Evolutionary conservation across 1,139 yeast species (phyloP).

Genomic region (Yamadazyma diddensiae): DNA sequence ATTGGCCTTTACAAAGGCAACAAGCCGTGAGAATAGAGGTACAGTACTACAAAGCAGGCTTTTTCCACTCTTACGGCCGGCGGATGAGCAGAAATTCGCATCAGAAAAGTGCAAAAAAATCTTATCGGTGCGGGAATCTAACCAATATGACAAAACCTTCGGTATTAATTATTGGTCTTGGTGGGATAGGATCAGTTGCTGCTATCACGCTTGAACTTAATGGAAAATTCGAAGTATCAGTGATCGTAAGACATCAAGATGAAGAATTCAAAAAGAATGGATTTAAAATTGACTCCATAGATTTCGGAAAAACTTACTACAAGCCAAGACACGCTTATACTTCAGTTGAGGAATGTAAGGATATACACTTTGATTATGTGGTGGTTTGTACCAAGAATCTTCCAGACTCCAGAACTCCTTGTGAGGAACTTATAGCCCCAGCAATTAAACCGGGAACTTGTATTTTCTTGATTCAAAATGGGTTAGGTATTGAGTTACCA

Average conservation of each 20-base stretch:
- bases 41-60: too few species aligned
- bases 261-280: slow-evolving; percentile 51
- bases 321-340: slow-evolving; percentile 48
- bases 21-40: too few species aligned
- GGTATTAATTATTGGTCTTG: slow-evolving; percentile 42
- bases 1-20: too few species aligned
- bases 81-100: too few species aligned
- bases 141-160: too few species aligned
- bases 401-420: slow-evolving; percentile 57
- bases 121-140: too few species aligned
- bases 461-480: slow-evolving; percentile 69
- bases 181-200: slow-evolving; percentile 69
- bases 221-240: slow-evolving; percentile 51
- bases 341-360: slow-evolving; percentile 39
- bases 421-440: slow-evolving; percentile 59
- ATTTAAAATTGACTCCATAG: slow-evolving; percentile 55
- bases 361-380: slow-evolving; percentile 53
- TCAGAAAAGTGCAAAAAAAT: too few species aligned
- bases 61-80: too few species aligned
- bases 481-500: slow-evolving; percentile 68
- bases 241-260: slow-evolving; percentile 67
- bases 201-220: slow-evolving; percentile 53
- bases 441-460: slow-evolving; percentile 51
- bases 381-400: slow-evolving; percentile 70
- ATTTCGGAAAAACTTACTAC: slow-evolving; percentile 59